These are phyloP conservation scores for Scleroderma citrinum DNA, from an alignment of 768 basidiomycete genomes.

Conservation along the genomic window DNA sequence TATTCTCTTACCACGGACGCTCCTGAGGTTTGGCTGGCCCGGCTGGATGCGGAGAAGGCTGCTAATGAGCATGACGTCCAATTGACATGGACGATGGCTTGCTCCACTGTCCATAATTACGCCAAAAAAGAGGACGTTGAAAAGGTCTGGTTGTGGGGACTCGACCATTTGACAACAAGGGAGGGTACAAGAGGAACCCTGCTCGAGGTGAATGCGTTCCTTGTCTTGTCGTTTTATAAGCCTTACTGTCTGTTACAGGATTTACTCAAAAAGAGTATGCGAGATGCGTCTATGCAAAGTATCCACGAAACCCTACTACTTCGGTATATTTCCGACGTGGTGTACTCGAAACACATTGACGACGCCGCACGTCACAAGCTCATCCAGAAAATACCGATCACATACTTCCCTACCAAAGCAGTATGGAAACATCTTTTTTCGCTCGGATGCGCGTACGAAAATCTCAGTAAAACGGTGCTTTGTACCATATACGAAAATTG, in stretches of 20 bases:
- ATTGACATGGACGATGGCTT: conserved; percentile 41
- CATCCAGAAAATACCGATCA: conserved; percentile 37
- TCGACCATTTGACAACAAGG: conserved; percentile 22
- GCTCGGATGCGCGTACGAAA: conserved; percentile 18
- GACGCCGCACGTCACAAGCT: conserved; percentile 14
- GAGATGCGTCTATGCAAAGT: conserved; percentile 29
- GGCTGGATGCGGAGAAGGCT: conserved; percentile 40
- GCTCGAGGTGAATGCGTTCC: conserved; percentile 29
- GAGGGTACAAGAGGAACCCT: conserved; percentile 14
- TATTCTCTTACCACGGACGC: conserved; percentile 39
- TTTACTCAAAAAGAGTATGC: conserved; percentile 44
- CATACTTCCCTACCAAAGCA: conserved; percentile 37
- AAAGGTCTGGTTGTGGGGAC: conserved; percentile 53
- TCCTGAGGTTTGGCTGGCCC: conserved; percentile 47
- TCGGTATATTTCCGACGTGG: conserved; percentile 35
- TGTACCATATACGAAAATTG: conserved; percentile 37
- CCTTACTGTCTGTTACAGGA: conserved; percentile 25
- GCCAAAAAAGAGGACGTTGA: conserved; percentile 21
- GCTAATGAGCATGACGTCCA: conserved; percentile 21
- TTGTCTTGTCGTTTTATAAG: conserved; percentile 1
- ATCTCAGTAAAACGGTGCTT: conserved; percentile 15
- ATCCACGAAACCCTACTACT: conserved; percentile 46
- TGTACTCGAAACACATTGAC: conserved; percentile 16
- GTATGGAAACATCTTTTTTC: conserved; percentile 43
- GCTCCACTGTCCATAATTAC: conserved; percentile 27